Evolutionary conservation across 176 grass and related monocot species (phyloP).

Genomic region (Oryza brachyantha): DNA sequence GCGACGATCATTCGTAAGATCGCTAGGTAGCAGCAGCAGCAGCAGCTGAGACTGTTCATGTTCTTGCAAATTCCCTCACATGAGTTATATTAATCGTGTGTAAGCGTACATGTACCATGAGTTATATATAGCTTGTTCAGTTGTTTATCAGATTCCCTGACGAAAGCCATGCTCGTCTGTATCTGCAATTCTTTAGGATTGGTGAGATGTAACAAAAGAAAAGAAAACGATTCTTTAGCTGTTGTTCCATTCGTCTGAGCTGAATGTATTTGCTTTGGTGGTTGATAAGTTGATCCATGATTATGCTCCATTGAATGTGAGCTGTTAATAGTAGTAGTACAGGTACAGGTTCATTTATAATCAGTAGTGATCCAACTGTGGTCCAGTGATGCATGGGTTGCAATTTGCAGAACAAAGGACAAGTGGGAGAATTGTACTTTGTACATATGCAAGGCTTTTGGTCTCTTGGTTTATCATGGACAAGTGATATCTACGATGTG

Average conservation of each 20-base stretch:
- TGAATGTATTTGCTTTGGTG: constrained; percentile 12
- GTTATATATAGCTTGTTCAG: constrained; percentile 13
- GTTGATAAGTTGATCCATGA: constrained; percentile 28
- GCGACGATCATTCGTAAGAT: constrained; percentile 77
- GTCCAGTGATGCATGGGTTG: constrained; percentile 10
- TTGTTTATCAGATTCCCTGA: constrained; percentile 7
- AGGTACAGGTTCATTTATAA: constrained; percentile 23
- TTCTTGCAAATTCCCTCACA: not conserved
- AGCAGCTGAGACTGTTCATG: constrained; percentile 20
- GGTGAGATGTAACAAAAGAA: constrained; percentile 10
- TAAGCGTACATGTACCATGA: not conserved
- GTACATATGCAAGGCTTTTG: not conserved
- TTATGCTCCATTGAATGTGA: constrained; percentile 25
- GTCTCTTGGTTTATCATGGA: not conserved
- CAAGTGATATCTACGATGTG: not conserved
- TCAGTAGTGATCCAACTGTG: constrained; percentile 23
- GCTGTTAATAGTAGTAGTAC: not conserved
- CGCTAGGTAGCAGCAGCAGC: constrained; percentile 16
- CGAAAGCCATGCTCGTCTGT: not conserved
- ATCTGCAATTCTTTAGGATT: constrained; percentile 3
- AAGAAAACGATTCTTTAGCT: constrained; percentile 10
- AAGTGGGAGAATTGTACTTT: not conserved
- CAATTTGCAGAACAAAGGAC: not conserved
- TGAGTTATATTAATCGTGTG: not conserved
- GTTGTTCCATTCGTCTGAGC: not conserved